Conservation (phyloP, 345 rosid species). For the Salix suchowensis region DNA sequence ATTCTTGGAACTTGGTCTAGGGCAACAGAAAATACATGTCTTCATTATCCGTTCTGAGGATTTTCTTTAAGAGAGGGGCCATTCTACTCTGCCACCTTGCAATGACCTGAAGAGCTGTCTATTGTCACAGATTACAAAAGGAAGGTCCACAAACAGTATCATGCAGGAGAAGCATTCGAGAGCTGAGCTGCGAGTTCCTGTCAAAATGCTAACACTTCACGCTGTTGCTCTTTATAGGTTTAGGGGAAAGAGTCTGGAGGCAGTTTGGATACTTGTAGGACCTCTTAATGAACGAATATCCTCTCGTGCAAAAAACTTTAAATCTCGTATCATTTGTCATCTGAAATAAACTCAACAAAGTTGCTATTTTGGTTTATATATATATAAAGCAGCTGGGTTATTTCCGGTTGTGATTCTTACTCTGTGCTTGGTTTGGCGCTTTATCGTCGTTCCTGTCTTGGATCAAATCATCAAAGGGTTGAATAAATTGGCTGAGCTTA, state of each 20-base stretch:
- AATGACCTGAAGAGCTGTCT: not conserved
- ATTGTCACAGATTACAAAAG: constrained; percentile 1
- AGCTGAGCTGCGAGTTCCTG: constrained; percentile 22
- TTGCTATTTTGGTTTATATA: not conserved
- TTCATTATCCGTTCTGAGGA: not conserved
- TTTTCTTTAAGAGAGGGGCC: no score
- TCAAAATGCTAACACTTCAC: no score
- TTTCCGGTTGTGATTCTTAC: no score
- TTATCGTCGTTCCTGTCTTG: not conserved
- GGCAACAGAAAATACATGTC: not conserved
- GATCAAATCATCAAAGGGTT: not conserved
- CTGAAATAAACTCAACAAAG: not conserved
- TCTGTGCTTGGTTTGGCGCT: not conserved
- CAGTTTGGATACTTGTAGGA: not conserved
- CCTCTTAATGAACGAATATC: not conserved
- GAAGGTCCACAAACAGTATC: constrained; percentile 18
- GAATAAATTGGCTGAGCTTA: not conserved
- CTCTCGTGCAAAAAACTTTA: not conserved
- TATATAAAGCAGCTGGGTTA: accelerated
- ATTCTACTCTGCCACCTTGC: not conserved
- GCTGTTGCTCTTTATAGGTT: no score
- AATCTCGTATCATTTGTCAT: not conserved
- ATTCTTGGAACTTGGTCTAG: not conserved
- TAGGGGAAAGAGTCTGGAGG: no score
- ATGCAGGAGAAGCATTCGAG: constrained; percentile 30